Base-by-base conservation (phyloP, 805 yeast species). In the Wickerhamiella nectarea region DNA sequence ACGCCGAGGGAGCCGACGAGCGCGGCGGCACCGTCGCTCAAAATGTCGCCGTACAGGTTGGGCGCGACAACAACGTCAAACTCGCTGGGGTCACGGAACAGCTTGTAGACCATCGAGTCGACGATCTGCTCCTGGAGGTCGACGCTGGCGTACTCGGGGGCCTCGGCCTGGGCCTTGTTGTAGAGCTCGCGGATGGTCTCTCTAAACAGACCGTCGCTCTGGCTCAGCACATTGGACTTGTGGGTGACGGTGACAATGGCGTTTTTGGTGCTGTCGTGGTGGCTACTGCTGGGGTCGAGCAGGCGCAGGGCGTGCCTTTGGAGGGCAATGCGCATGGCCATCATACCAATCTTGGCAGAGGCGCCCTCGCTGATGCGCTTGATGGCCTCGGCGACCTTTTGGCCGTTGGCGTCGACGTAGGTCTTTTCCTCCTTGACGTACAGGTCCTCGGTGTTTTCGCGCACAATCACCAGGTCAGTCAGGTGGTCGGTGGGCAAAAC, bases 41-140 rank as follows among this genome's bases (percentile, higher is more conserved):
- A 71, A 53, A 91, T 86, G 65, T 91, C 98, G 63, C 98, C 98
- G 65, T 91, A 91, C 63, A 91, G 73, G 72, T 91, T 91, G 56
- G 98, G 98, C 49, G 97, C 98, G 44, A 91, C 98, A 31, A 91
- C 91, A 51, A 91, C 98, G 61, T 91, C 98, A 59, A 91, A 91
- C 63, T 83, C 79, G 60, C 85, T 86, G 43, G 98, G 98, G 66
- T 91, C 96, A 66, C 97, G 79, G 78, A 91, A 91, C 91, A 91
- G 76, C 65, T 95, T 76, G 76, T 91, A 91, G 46, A 91, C 98
- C 98, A 91, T 91, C 11, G 96, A 87, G 69, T 91, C 98, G 37
- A 91, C 97, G 62, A 91, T 89, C 70, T 91, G 98, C 69, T 91
- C 97, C 62, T 82, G 82, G 64, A 84, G 73, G 37, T 68, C 72